Evolutionary conservation across 768 basidiomycete genomes (phyloP).

Genomic region (Fomitopsis serialis): DNA sequence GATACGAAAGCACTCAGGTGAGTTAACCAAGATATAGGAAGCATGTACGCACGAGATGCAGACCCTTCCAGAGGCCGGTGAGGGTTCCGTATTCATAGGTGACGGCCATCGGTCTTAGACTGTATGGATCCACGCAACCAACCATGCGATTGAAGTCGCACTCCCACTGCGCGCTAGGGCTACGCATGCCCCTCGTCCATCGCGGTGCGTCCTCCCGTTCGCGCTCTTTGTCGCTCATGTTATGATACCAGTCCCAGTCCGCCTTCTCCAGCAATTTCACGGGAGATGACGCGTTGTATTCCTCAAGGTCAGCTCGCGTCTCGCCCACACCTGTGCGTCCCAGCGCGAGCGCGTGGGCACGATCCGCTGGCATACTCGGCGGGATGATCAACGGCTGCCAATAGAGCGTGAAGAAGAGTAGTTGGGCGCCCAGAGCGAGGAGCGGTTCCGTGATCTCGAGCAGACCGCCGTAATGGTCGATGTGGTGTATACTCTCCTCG

Average conservation of each 20-base stretch:
- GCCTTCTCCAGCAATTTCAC: constrained; percentile 27
- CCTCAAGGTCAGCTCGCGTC: constrained; percentile 55
- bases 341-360: constrained; percentile 14
- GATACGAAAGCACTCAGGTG: constrained; percentile 3
- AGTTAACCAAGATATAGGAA: constrained; percentile 1
- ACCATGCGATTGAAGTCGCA: constrained; percentile 52
- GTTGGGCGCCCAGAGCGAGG: constrained; percentile 50
- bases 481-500: constrained; percentile 3
- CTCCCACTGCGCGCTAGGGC: constrained; percentile 46
- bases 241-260: constrained; percentile 21
- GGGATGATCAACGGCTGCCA: constrained; percentile 39
- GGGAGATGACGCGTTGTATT: constrained; percentile 29
- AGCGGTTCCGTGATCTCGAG: constrained; percentile 35
- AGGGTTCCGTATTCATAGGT: constrained; percentile 48
- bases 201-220: constrained; percentile 19
- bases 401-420: constrained; percentile 56
- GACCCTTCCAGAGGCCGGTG: constrained; percentile 57
- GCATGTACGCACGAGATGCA: constrained; percentile 47
- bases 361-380: constrained; percentile 27
- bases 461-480: constrained; percentile 16
- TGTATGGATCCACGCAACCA: constrained; percentile 37
- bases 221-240: constrained; percentile 18
- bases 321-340: constrained; percentile 32
- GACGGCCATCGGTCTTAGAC: constrained; percentile 24
- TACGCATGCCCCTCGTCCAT: constrained; percentile 17